These are phyloP conservation scores for Helotiales sp. DNA, from an alignment of 2,329 filamentous ascomycete genomes.

Conservation along the genomic window DNA sequence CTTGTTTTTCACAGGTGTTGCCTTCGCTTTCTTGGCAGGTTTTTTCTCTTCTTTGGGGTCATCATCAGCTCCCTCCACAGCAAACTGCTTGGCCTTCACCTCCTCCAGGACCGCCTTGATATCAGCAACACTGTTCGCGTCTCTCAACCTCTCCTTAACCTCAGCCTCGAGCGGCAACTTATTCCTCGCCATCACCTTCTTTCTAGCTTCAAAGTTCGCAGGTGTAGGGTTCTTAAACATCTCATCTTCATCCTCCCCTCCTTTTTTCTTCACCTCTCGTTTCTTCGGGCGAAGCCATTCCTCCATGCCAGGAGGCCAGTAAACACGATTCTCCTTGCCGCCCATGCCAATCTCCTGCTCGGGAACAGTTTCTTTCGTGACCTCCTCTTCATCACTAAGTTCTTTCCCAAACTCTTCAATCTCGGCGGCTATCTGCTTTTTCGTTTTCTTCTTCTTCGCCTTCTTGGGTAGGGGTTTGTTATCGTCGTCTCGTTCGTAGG, in stretches of 20 bases:
- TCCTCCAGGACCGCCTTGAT: constrained; percentile 29
- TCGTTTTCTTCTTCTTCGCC: constrained; percentile 41
- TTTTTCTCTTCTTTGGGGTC: constrained; percentile 37
- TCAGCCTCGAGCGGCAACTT: constrained; percentile 22
- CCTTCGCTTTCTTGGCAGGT: constrained; percentile 5
- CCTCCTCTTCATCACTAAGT: constrained; percentile 38
- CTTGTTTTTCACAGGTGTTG: constrained; percentile 17
- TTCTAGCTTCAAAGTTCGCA: constrained; percentile 31
- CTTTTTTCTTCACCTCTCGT: constrained; percentile 57
- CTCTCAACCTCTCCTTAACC: constrained; percentile 22
- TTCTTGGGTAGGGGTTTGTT: constrained; percentile 56
- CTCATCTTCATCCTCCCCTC: constrained; percentile 37
- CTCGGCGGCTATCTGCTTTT: constrained; percentile 39
- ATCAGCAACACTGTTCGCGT: constrained; percentile 25
- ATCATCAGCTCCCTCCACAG: constrained; percentile 30
- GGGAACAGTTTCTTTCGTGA: constrained; percentile 40
- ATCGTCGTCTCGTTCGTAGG: constrained; percentile 75
- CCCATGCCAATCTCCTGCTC: constrained; percentile 81
- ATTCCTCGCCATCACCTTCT: constrained; percentile 21
- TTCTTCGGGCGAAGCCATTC: constrained; percentile 86
- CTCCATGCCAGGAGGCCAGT: constrained; percentile 89
- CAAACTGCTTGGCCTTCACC: constrained; percentile 17
- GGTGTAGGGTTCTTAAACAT: constrained; percentile 33
- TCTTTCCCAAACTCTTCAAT: constrained; percentile 35
- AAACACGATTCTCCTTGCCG: constrained; percentile 76